Evolutionary conservation across 163 green algal species (phyloP).

Genomic region (Volvox carteri): DNA sequence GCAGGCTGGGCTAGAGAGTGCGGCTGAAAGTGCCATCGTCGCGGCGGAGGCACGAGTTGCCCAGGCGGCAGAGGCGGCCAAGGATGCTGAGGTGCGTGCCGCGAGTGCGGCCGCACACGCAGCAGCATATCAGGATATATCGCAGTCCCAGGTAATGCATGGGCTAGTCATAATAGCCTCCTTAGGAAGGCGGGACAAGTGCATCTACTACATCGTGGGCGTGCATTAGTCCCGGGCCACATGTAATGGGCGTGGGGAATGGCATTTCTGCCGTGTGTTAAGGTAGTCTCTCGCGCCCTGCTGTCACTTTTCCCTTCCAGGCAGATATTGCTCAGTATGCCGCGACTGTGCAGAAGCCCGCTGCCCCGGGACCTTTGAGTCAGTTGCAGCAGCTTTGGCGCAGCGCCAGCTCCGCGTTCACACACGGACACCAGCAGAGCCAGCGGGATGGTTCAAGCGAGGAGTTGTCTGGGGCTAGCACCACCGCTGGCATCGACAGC

Average conservation of each 20-base stretch:
- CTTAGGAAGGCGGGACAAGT: too few relatives aligned
- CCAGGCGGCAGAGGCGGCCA: conserved; percentile 49
- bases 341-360: neutral
- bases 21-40: conserved; percentile 46
- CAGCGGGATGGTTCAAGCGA: neutral
- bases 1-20: conserved; percentile 53
- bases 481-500: neutral
- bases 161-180: too few relatives aligned
- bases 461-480: neutral
- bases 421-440: conserved; percentile 6
- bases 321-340: conserved; percentile 49
- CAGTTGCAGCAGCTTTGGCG: conserved; percentile 53
- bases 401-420: conserved; percentile 31
- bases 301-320: too few relatives aligned
- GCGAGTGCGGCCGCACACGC: conserved; percentile 57
- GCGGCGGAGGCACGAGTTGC: conserved; percentile 52
- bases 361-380: conserved; percentile 7
- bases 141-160: conserved; percentile 51
- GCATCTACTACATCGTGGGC: too few relatives aligned
- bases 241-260: too few relatives aligned
- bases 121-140: conserved; percentile 61
- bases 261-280: too few relatives aligned
- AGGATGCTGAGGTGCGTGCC: conserved; percentile 60
- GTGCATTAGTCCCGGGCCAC: too few relatives aligned
- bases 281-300: too few relatives aligned